phyloP scores from a whole-genome alignment of 768 basidiomycete species.

The Mrakia gelida region DNA sequence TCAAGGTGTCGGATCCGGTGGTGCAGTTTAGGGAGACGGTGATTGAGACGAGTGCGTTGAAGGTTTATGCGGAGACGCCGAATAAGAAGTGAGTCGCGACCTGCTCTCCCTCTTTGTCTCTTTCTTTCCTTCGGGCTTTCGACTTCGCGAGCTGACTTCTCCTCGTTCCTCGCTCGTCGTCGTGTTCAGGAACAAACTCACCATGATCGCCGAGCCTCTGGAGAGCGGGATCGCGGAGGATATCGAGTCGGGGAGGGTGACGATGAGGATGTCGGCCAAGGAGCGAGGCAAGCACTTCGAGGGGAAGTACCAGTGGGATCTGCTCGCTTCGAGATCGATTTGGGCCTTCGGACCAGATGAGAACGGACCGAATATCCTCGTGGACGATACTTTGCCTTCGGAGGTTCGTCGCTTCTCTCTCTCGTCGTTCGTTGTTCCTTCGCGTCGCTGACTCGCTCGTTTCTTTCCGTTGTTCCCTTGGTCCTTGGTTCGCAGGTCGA shows the following conservation, averaged over 20 bases:
- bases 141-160: too few relatives aligned
- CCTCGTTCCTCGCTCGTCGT: background rate
- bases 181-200: constrained; percentile 80
- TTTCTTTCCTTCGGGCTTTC: background rate
- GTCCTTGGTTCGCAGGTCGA: constrained; percentile 59
- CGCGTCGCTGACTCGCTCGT: background rate
- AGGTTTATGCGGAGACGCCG: constrained; percentile 98
- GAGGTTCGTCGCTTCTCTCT: constrained; percentile 54
- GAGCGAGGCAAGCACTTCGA: constrained; percentile 94
- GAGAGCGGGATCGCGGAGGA: constrained; percentile 95
- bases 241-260: constrained; percentile 85
- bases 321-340: constrained; percentile 93
- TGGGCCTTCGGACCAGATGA: constrained; percentile 99
- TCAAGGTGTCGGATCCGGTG: constrained; percentile 98
- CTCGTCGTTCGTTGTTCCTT: background rate
- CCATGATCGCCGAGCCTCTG: constrained; percentile 97
- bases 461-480: background rate
- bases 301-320: constrained; percentile 96
- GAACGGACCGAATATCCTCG: constrained; percentile 81
- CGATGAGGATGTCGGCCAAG: constrained; percentile 91
- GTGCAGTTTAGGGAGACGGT: constrained; percentile 98
- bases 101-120: background rate
- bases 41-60: constrained; percentile 91
- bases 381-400: constrained; percentile 94
- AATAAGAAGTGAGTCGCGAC: constrained; percentile 79